Conservation (phyloP, 352 stramenopile genomes). For the Globisporangium ultimum region DNA sequence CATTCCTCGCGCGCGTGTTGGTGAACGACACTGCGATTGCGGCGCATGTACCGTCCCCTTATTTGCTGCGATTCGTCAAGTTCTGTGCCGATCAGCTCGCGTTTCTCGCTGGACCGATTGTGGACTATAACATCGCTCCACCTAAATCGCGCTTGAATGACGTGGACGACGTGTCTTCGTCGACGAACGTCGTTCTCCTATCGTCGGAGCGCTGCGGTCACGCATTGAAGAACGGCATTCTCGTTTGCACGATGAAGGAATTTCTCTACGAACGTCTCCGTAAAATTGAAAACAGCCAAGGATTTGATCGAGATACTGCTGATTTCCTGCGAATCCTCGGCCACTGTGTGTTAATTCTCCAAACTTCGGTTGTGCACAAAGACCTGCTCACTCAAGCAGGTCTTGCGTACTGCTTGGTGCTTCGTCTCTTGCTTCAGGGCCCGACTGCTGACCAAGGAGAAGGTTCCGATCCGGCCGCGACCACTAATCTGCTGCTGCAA, state of each 20-base stretch:
- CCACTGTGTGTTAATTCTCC: conserved; percentile 60
- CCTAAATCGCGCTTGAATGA: too few relatives aligned
- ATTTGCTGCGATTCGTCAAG: conserved; percentile 42
- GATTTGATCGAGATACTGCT: background rate
- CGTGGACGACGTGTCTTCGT: conserved; percentile 16
- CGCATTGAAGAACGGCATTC: conserved; percentile 67
- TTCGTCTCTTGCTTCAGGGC: conserved; percentile 52
- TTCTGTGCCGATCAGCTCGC: conserved; percentile 57
- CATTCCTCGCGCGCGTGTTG: conserved; percentile 44
- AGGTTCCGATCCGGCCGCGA: too few relatives aligned
- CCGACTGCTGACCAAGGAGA: background rate
- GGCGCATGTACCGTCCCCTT: conserved; percentile 3
- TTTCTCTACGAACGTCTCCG: conserved; percentile 34
- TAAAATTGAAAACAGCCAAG: conserved; percentile 8
- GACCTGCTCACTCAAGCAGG: conserved; percentile 75
- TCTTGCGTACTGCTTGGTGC: conserved; percentile 62
- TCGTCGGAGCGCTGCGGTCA: conserved; percentile 70
- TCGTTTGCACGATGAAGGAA: conserved; percentile 63
- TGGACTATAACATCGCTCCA: conserved; percentile 28
- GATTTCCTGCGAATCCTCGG: conserved; percentile 45
- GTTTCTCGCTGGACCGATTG: conserved; percentile 49
- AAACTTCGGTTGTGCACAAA: conserved; percentile 75
- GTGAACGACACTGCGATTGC: conserved; percentile 18
- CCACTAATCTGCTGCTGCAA: background rate
- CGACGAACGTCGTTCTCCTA: conserved; percentile 67